Evolutionary conservation across 768 basidiomycete species (phyloP), one percentile per base, ranked within the genome.

Genomic region (Sutorius australiensis): DNA sequence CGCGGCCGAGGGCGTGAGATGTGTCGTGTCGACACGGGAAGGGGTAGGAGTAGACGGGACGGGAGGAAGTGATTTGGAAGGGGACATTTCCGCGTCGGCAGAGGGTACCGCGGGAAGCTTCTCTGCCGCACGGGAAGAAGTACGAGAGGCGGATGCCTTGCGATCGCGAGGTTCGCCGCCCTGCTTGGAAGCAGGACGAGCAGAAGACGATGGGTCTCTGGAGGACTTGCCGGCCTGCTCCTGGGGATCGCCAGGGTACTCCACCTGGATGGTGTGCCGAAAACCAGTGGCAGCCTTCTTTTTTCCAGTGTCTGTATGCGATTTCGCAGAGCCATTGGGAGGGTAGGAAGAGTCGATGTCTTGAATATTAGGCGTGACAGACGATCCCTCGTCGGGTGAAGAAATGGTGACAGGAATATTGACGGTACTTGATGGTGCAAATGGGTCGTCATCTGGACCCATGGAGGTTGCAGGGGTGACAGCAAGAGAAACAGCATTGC

Each of bases 261-360:
- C 97, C 54, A 98, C 88, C 69, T 98, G 97, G 43, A 98, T 91
- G 10, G 97, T 98, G 70, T 98, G 94, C 45, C 93, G 77, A 69
- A 89, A 86, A 48, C 77, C 77, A 2, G 56, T 28, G 8, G 63
- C 17, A 17, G 71, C 73, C 54, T 74, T 82, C 57, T 77, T 74
- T 66, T 80, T 82, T 50, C 73, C 66, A 30, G 67, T 53, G 45
- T 86, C 74, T 5, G 71, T 61, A 14, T 70, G 75, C 13, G 70
- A 63, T 32, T 72, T 69, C 36, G 68, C 63, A 56, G 61, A 63
- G 21, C 57, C 63, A 27, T 63, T 64, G 54, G 62, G 31, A 54
- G 59, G 45, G 58, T 59, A 30, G 28, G 59, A 64, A 7, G 61
- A 49, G 17, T 56, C 51, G 37, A 55, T 53, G 38, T 61, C 66